Percentiles rank a stretch among this genome's conserved stretches.
These are phyloP conservation scores for Pyrenophora tritici-repentis DNA, from an alignment of 2,329 filamentous ascomycete species.

Conservation along the genomic window DNA sequence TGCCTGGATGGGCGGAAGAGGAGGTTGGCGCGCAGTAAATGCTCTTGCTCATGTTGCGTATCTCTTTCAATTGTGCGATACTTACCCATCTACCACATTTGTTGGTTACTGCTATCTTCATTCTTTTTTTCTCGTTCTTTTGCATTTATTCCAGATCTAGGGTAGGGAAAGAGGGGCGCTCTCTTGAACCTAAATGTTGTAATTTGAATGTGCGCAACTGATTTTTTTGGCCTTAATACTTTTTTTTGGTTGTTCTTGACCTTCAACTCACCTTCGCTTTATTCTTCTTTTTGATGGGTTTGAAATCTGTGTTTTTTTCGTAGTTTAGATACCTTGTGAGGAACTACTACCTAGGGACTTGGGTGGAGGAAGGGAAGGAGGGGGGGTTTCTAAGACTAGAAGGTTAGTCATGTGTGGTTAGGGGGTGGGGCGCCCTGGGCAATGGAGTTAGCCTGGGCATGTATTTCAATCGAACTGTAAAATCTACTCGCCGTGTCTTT, in stretches of 20 bases:
- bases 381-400: slow-evolving; percentile 8
- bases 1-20: slow-evolving; percentile 68
- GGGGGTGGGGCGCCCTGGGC: background rate
- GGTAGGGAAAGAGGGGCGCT: slow-evolving; percentile 13
- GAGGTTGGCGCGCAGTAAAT: slow-evolving; percentile 61
- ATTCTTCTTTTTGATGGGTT: background rate
- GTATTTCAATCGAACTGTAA: slow-evolving; percentile 8
- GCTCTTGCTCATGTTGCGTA: slow-evolving; percentile 8
- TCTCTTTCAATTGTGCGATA: slow-evolving; percentile 43
- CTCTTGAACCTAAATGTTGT: slow-evolving; percentile 23
- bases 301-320: slow-evolving; percentile 3
- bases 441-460: slow-evolving; percentile 4
- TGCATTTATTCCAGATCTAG: slow-evolving; percentile 10
- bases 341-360: slow-evolving; percentile 15
- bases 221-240: slow-evolving; percentile 21
- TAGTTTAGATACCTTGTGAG: slow-evolving; percentile 35
- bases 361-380: slow-evolving; percentile 7
- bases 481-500: background rate
- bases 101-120: slow-evolving; percentile 27
- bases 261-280: slow-evolving; percentile 22
- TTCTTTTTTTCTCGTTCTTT: slow-evolving; percentile 9
- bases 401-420: slow-evolving; percentile 5
- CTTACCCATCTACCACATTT: slow-evolving; percentile 21
- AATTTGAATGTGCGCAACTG: slow-evolving; percentile 25
- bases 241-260: no score